A percentile compares a stretch with the other conserved stretches of the same genome.
Conservation (phyloP, 805 yeast genomes). For the Alloascoidea hylecoeti region DNA sequence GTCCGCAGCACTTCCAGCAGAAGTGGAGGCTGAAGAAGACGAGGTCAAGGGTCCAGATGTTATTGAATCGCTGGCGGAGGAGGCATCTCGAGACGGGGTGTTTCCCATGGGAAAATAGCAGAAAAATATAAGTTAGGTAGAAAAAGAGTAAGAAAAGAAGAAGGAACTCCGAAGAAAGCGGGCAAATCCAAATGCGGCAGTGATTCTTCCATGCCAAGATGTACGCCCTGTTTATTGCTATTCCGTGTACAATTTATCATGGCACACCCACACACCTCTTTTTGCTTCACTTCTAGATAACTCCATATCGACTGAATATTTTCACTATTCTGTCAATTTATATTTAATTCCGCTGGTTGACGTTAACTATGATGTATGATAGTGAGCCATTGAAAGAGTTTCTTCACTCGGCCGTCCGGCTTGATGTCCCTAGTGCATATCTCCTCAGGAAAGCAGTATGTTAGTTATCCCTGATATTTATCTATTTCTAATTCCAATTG, state of each 20-base stretch:
- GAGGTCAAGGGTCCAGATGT: slow-evolving; percentile 18
- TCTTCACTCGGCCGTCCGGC: slow-evolving; percentile 21
- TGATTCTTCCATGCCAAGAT: slow-evolving; percentile 14
- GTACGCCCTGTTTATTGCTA: slow-evolving; percentile 14
- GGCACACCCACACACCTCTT: slow-evolving; percentile 6
- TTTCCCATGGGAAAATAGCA: slow-evolving; percentile 12
- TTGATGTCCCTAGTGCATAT: slow-evolving; percentile 19
- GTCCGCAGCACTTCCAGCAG: slow-evolving; percentile 8
- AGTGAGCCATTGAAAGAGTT: no score
- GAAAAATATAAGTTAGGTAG: not conserved
- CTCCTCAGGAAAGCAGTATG: slow-evolving; percentile 17
- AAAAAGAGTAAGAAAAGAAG: slow-evolving; percentile 1
- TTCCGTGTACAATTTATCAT: slow-evolving; percentile 10
- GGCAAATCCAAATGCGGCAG: slow-evolving; percentile 1
- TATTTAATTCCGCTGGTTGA: no score
- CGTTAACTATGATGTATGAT: no score
- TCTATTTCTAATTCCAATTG: not conserved
- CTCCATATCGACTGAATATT: slow-evolving; percentile 7
- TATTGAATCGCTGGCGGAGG: slow-evolving; percentile 12
- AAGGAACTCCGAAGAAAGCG: slow-evolving; percentile 4
- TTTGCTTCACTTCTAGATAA: slow-evolving; percentile 8
- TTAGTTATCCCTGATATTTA: not conserved
- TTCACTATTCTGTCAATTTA: no score
- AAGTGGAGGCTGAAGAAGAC: slow-evolving; percentile 14
- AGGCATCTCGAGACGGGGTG: slow-evolving; percentile 24